These are phyloP conservation scores for Amanita exitialis DNA, from an alignment of 768 basidiomycete species.

Conservation along the genomic window DNA sequence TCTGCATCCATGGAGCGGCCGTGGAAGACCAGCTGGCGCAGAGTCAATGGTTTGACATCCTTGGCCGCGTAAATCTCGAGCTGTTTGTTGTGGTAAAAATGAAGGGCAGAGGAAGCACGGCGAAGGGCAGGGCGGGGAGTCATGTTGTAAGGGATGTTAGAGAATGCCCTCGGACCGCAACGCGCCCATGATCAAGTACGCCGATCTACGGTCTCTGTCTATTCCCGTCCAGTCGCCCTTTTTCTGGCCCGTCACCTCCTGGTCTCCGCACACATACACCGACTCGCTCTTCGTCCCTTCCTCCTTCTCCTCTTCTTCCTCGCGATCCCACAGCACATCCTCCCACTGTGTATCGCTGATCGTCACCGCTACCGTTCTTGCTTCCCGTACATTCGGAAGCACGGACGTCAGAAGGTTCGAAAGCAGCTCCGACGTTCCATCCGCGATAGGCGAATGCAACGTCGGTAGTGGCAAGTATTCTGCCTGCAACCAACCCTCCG, in stretches of 20 bases:
- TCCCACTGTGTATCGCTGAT: slow-evolving; percentile 75
- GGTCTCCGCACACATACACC: no score
- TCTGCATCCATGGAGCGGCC: slow-evolving; percentile 78
- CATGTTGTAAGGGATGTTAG: slow-evolving; percentile 9
- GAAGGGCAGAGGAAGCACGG: slow-evolving; percentile 21
- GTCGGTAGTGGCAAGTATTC: slow-evolving; percentile 75
- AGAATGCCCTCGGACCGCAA: slow-evolving; percentile 64
- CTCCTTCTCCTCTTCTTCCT: slow-evolving; percentile 41
- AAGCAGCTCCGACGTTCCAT: slow-evolving; percentile 64
- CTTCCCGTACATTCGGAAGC: slow-evolving; percentile 62
- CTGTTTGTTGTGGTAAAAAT: slow-evolving; percentile 79
- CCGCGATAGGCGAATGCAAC: slow-evolving; percentile 50
- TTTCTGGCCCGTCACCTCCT: slow-evolving; percentile 32
- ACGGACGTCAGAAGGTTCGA: slow-evolving; percentile 69
- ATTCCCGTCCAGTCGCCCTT: slow-evolving; percentile 70
- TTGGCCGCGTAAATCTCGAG: slow-evolving; percentile 73
- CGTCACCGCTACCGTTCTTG: slow-evolving; percentile 68
- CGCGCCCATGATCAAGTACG: slow-evolving; percentile 71
- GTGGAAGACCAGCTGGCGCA: slow-evolving; percentile 83
- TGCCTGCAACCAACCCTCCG: slow-evolving; percentile 33
- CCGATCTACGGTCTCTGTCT: slow-evolving; percentile 70
- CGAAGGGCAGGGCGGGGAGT: background rate
- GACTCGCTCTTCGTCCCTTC: slow-evolving; percentile 38
- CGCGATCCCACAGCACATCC: slow-evolving; percentile 68
- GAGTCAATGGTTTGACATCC: slow-evolving; percentile 59